Conservation (phyloP, 2,329 filamentous ascomycete species). For the Onygenales sp. region DNA sequence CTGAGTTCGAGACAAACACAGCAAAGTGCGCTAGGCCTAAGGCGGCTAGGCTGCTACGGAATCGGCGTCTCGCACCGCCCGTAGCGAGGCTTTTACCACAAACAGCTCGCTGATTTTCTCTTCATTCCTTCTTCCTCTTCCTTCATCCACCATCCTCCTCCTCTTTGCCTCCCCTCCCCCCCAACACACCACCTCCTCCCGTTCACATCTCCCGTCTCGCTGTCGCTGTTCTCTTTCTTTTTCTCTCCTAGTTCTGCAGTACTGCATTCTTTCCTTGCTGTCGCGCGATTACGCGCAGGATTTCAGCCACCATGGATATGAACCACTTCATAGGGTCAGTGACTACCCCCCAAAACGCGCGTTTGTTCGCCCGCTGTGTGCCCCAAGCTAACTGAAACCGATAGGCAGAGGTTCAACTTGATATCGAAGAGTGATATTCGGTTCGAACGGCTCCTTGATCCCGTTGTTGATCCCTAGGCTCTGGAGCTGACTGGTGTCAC, state of each 20-base stretch:
- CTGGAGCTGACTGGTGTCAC: slow-evolving; percentile 25
- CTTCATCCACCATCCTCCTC: slow-evolving; percentile 14
- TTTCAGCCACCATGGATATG: slow-evolving; percentile 35
- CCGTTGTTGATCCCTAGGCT: slow-evolving; percentile 9
- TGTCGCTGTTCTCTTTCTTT: slow-evolving; percentile 9
- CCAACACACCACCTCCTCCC: slow-evolving; percentile 8
- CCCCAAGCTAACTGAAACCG: slow-evolving; percentile 25
- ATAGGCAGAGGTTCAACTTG: slow-evolving; percentile 84
- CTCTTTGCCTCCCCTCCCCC: slow-evolving; percentile 11
- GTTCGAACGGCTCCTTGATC: slow-evolving; percentile 37
- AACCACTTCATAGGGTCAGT: slow-evolving; percentile 42
- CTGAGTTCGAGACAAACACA: slow-evolving; percentile 1
- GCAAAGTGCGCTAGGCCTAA: neutral
- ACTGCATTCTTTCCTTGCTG: slow-evolving; percentile 1
- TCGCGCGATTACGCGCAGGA: slow-evolving; percentile 24
- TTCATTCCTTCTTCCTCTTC: slow-evolving; percentile 2
- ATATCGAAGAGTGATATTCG: slow-evolving; percentile 97
- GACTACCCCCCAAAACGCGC: slow-evolving; percentile 15
- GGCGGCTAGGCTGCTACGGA: neutral
- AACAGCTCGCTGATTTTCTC: slow-evolving; percentile 8
- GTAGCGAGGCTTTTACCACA: slow-evolving; percentile 9
- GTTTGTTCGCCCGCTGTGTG: slow-evolving; percentile 10
- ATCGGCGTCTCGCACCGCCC: slow-evolving; percentile 6
- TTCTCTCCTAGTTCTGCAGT: slow-evolving; percentile 12
- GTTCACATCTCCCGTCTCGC: slow-evolving; percentile 3